Evolutionary conservation across 2,329 filamentous ascomycete species (phyloP).

Genomic region (Macrophomina tecta): DNA sequence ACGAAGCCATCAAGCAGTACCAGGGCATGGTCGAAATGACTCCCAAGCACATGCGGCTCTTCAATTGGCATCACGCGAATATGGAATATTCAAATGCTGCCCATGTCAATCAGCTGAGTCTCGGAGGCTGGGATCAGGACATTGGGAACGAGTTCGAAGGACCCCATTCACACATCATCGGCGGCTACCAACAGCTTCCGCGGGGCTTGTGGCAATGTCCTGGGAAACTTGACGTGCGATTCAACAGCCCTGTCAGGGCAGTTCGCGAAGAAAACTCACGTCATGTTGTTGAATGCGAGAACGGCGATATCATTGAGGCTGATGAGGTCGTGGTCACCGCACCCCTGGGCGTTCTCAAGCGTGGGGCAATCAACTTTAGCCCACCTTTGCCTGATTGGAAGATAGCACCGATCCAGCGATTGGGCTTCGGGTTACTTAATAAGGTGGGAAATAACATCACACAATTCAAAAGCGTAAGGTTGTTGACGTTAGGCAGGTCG

Average conservation of each 20-base stretch:
- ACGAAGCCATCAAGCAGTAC: constrained; percentile 90
- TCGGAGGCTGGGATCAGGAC: constrained; percentile 95
- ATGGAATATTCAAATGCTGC: constrained; percentile 96
- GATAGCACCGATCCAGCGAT: constrained; percentile 74
- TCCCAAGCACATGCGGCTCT: constrained; percentile 83
- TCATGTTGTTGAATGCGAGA: constrained; percentile 70
- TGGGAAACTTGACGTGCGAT: constrained; percentile 75
- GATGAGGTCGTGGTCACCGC: constrained; percentile 91
- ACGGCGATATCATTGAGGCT: constrained; percentile 78
- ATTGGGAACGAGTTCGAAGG: constrained; percentile 98
- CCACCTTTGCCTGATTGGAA: constrained; percentile 91
- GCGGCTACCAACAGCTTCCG: constrained; percentile 93
- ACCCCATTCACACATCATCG: constrained; percentile 88
- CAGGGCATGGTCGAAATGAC: constrained; percentile 80
- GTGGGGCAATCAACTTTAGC: constrained; percentile 81
- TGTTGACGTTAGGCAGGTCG: constrained; percentile 56
- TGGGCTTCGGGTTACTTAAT: constrained; percentile 94
- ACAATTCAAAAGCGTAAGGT: background rate
- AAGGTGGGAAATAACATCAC: constrained; percentile 60
- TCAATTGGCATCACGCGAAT: constrained; percentile 99
- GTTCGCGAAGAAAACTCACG: constrained; percentile 66
- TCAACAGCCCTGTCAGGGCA: constrained; percentile 72
- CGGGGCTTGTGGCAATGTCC: constrained; percentile 82
- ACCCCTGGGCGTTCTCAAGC: constrained; percentile 88
- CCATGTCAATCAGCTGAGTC: constrained; percentile 83